Base-by-base conservation (phyloP, 2,329 filamentous ascomycete genomes). In the Aphanocladium album region DNA sequence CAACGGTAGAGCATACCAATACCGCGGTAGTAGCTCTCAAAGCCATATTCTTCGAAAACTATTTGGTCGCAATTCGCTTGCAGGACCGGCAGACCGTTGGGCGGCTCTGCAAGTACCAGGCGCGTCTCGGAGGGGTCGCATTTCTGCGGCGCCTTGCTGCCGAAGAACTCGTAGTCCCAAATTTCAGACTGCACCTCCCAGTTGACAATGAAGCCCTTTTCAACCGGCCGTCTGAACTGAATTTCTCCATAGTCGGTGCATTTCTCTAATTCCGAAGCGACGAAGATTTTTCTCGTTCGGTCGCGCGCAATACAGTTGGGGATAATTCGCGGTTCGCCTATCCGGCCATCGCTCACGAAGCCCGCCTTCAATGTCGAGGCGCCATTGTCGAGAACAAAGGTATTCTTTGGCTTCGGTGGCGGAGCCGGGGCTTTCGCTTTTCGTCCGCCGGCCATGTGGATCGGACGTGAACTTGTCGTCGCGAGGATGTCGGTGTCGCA, bases 141-240 rank as follows among this genome's bases (percentile, higher is more conserved):
- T 67, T 80, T 83, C 66, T 86, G 76, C 30, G 81, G 79, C n/a
- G 85, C 85, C 65, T 84, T 84, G 61, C 83, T 78, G 66, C 89
- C 86, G 67, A 96, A 88, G 69, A 98, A 90, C 62, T 93, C 88
- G 67, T 88, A 86, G 69, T 97, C 92, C 95, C 95, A 99, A 56
- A 99, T 91, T 70, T 95, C 93, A 74, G 91, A 93, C 77, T 99
- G 86, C 0, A 89, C 88, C 74, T 99, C 95, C 95, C 95, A 99
- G 71, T 93, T 97, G 63, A 98, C 93, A 54, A 98, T 81, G 70
- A 90, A 98, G 8, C 95, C 95, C 74, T 93, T 96, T 74, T 99
- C 95, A 1, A 98, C 90, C 0, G 95, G 95, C 0, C 93, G 82
- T 1, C 93, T 85, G 69, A 97, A 96, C 9, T 85, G 83, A 21